Evolutionary conservation across 768 basidiomycete species (phyloP), one percentile per base, ranked within the genome.

Genomic region (Mycena filopes): DNA sequence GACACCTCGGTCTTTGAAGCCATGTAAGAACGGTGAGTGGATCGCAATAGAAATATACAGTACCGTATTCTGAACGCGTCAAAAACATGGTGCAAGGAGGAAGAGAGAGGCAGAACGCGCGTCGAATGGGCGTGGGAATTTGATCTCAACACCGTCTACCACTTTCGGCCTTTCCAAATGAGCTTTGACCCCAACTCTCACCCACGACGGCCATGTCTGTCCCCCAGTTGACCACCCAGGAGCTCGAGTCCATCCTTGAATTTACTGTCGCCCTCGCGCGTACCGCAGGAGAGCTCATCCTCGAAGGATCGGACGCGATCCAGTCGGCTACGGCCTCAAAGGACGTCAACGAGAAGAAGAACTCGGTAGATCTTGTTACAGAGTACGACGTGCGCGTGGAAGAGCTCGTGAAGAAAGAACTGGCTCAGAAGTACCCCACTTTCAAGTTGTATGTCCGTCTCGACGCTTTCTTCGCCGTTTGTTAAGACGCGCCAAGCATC

Each of bases 41-140:
- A 38, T 23, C 15, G 6, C 1, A 40, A 25, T 42, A 40, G 40
- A 33, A 54, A 76, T 61, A 47, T 42, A n/a, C 31, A 65, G 53
- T 70, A 93, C 94, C 94, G 80, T 95, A 96, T 85, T 96, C 94
- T 83, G 94, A 96, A 84, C 94, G 91, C 81, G 94, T 95, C 80
- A 95, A 86, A 78, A 96, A 96, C 94, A 96, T 96, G 74, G 72
- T 79, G 64, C 61, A 50, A 66, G 66, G 66, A 70, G 61, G 72
- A 68, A 70, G 70, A 64, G 71, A 69, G 53, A 70, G 68, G 67
- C 58, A 68, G 74, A 81, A 84, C 83, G 83, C 84, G 84, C 45
- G 28, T 61, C 60, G 36, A 26, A 20, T 23, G 31, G 5, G 11
- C 36, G 31, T 20, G 6, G 9, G 5, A 38, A 29, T 50, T 36